A percentile compares a stretch with the other conserved stretches of the same genome.
Conservation (phyloP, 2,329 filamentous ascomycete genomes). For the Aspergillus transmontanensis region DNA sequence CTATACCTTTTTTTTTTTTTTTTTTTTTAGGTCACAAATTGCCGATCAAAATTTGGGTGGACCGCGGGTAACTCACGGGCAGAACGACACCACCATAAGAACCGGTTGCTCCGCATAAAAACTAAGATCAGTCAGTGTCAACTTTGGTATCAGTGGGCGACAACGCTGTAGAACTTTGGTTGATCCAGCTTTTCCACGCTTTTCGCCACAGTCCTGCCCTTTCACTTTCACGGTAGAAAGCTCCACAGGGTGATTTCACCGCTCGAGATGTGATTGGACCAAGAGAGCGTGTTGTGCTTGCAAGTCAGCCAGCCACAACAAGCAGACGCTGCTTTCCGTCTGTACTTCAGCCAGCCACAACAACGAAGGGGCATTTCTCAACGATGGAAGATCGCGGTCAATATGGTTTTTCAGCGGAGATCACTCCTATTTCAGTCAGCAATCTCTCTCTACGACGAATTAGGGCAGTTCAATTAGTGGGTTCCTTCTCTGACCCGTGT, state of each 20-base stretch:
- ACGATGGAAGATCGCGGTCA: neutral
- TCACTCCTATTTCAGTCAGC: neutral
- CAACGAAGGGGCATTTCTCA: neutral
- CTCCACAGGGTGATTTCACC: neutral
- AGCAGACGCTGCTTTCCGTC: neutral
- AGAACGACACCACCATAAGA: neutral
- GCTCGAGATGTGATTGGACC: neutral
- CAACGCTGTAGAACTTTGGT: neutral
- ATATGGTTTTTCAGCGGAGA: neutral
- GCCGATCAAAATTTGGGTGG: neutral
- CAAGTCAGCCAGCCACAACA: neutral
- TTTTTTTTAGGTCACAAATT: neutral
- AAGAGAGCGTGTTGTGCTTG: no score
- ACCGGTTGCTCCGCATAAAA: neutral
- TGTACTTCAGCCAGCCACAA: neutral
- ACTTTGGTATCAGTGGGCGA: neutral
- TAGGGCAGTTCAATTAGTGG: neutral
- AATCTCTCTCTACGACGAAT: neutral
- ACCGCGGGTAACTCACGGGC: neutral
- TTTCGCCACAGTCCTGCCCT: neutral
- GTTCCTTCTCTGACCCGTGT: no score
- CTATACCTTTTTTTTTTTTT: neutral
- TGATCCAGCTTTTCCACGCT: neutral
- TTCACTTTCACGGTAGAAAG: neutral
- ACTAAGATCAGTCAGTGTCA: neutral